Base-by-base conservation (phyloP, 805 yeast genomes). In the Jamesozyma lodderae region DNA sequence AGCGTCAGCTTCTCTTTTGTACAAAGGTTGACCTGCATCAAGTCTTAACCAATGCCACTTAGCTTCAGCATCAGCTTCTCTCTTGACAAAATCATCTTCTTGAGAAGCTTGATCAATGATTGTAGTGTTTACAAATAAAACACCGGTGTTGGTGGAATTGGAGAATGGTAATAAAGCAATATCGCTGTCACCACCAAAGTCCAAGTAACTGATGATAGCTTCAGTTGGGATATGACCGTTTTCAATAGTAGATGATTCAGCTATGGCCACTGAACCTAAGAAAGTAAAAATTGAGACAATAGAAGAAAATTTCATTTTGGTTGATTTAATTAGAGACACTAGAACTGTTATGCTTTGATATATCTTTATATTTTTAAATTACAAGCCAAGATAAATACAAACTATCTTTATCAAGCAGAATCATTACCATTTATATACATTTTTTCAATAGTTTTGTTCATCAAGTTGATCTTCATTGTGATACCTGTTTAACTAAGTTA, bases 71-170 rank as follows among this genome's bases (percentile, higher is more conserved):
- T 42, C 41, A 10, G 62, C 59, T 6, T 55, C 59, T 46, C 61
- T 51, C 47, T 55, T 50, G 35, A 38, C 34, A 43, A 49, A 36
- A 29, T 39, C 28, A 6, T 19, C 32, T 37, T 34, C 44, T 37
- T 35, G 38, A 26, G 36, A 30, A 32, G 60, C 59, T 33, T 39
- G 44, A n/a, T 45, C 48, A 11, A 47, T 47, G 33, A 59, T 47
- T 6, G 62, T 58, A 10, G 62, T 45, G 44, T 59, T 59, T 28
- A 58, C 47, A 31, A 59, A 52, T 24, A 59, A 31, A 17, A 58
- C 19, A 35, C 62, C 62, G 33, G 43, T 48, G 25, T 45, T 47
- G 14, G 62, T 58, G n/a, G 46, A 47, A 34, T 58, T 56, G 13
- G 47, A 29, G 22, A 53, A 49, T 37, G 62, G 61, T 29, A 52